phyloP scores from a whole-genome alignment of 2,329 filamentous ascomycete species.

The Drechslerella dactyloides region DNA sequence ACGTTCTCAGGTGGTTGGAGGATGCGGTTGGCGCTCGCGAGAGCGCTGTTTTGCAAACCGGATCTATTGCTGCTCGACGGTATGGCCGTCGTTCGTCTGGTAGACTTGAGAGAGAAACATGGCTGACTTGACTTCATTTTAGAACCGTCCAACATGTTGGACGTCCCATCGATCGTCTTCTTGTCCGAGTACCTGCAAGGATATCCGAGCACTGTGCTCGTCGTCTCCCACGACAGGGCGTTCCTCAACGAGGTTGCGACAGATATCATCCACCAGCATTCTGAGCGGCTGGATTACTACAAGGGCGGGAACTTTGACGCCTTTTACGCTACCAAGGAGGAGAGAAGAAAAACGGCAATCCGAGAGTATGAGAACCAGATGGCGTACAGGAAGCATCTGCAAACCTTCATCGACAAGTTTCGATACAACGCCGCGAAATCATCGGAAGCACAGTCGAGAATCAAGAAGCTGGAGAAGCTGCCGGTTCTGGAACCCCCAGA shows the following conservation, averaged over 20 bases:
- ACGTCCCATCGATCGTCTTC: slow-evolving; percentile 99
- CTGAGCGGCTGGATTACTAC: slow-evolving; percentile 96
- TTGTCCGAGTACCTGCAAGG: slow-evolving; percentile 90
- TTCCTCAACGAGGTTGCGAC: slow-evolving; percentile 99
- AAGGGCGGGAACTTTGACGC: slow-evolving; percentile 95
- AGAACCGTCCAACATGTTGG: slow-evolving; percentile 99
- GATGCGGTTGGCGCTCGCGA: slow-evolving; percentile 92
- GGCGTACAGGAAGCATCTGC: slow-evolving; percentile 87
- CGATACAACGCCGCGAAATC: slow-evolving; percentile 99
- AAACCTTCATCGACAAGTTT: slow-evolving; percentile 99
- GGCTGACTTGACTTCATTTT: slow-evolving; percentile 52
- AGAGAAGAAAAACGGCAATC: slow-evolving; percentile 93
- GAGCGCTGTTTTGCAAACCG: slow-evolving; percentile 96
- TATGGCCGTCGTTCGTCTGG: slow-evolving; percentile 53
- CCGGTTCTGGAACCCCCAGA: slow-evolving; percentile 88
- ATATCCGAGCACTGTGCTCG: slow-evolving; percentile 92
- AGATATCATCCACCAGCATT: slow-evolving; percentile 98
- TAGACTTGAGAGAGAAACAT: background rate
- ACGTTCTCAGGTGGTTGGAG: slow-evolving; percentile 99
- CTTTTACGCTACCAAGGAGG: slow-evolving; percentile 96
- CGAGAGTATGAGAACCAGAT: slow-evolving; percentile 99
- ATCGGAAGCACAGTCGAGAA: slow-evolving; percentile 94
- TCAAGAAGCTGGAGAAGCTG: slow-evolving; percentile 99
- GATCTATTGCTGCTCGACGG: slow-evolving; percentile 89
- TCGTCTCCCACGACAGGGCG: slow-evolving; percentile 97